These are phyloP conservation scores for Gigaspora rosea DNA, from an alignment of 192 early-diverging fungal species.

Conservation along the genomic window DNA sequence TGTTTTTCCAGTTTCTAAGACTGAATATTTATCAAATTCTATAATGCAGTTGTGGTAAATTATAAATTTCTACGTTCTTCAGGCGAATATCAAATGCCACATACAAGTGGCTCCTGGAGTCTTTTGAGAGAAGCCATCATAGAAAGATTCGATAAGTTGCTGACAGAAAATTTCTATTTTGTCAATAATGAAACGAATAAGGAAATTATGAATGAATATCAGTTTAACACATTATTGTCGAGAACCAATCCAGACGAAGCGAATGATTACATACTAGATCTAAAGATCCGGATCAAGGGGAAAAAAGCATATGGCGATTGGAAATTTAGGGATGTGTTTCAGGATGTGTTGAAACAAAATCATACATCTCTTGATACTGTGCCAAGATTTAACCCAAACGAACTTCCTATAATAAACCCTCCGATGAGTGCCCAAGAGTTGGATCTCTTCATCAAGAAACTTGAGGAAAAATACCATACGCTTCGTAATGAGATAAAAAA, in stretches of 20 bases:
- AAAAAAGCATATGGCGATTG: conserved; percentile 1
- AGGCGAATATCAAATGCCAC: neutral
- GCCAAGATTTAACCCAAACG: neutral
- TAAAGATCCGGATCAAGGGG: neutral
- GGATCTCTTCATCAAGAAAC: conserved; percentile 6
- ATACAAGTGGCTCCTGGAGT: neutral
- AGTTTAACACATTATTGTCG: too few relatives aligned
- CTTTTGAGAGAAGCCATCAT: neutral
- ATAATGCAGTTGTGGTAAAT: too few relatives aligned
- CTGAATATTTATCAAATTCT: too few relatives aligned
- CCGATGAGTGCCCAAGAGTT: neutral
- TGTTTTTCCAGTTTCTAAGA: too few relatives aligned
- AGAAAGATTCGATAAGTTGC: neutral
- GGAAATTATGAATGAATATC: too few relatives aligned
- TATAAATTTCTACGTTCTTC: neutral
- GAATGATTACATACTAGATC: neutral
- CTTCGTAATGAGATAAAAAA: neutral
- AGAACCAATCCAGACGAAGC: neutral
- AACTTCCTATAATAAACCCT: neutral
- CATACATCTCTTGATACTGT: neutral
- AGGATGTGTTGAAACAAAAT: neutral
- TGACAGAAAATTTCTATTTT: conserved; percentile 9
- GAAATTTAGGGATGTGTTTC: conserved; percentile 8
- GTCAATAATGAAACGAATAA: neutral
- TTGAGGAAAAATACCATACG: neutral